Base-by-base conservation (phyloP, 805 yeast species). In the Myxozyma kluyveri region DNA sequence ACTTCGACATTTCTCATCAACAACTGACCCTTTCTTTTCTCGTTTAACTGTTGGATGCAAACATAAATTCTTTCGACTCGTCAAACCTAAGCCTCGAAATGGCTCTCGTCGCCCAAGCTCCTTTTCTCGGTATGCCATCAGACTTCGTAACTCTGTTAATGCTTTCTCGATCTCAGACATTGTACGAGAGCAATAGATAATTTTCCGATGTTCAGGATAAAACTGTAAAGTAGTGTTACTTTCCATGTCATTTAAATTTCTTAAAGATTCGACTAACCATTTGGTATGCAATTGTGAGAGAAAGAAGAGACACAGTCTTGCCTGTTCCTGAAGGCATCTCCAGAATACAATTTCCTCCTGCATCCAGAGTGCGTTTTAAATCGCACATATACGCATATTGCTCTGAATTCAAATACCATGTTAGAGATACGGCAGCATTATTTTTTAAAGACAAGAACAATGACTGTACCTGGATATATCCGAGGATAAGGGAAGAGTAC, bases 261-360 rank as follows among this genome's bases (percentile, higher is more conserved):
- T n/a, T 6, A 4, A 14, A 10, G 21, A 2, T 24, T 6, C 21
- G 5, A 33, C 51, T 23, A 33, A 59, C 62, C 87, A 88, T 82
- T 68, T 93, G 99, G 69, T 93, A 93, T 12, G 99, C 96, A 42
- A 93, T 88, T 0, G 98, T 88, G 41, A 93, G 71, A 0, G 98
- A 88, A 27, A 93, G 74, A 66, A 93, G 75, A 0, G 98, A 89
- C 2, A 93, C 86, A 35, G 99, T 93, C 68, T 93, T 93, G 39
- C 99, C 99, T 2, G 99, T 93, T 3, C 99, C 99, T 4, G 99
- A 93, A 61, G 99, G 99, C 99, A 93, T 93, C 72, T 93, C 99
- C 65, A 93, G 70, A 49, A 93, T 89, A 70, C 96, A 86, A 66
- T 90, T 90, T 10, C 99, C 99, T 1, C 97, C 98, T 1, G 86